Percentiles rank a stretch among this genome's conserved stretches.
These are phyloP conservation scores for Xylaria sp. DNA, from an alignment of 2,329 filamentous ascomycete species.

Conservation along the genomic window DNA sequence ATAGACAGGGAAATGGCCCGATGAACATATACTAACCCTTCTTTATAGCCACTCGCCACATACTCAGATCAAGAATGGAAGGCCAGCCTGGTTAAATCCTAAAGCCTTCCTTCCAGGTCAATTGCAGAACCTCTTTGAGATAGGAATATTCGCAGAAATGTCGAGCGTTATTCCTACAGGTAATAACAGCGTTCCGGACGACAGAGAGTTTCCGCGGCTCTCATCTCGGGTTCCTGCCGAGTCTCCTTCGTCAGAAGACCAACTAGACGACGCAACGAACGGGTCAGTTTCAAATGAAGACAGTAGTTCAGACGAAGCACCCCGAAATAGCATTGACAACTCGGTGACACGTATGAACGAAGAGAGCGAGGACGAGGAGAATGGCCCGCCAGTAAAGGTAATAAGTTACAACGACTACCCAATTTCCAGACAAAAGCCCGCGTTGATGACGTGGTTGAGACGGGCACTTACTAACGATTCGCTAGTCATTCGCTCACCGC, in stretches of 20 bases:
- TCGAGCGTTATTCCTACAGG: constrained; percentile 71
- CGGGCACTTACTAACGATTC: constrained; percentile 26
- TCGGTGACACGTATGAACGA: constrained; percentile 61
- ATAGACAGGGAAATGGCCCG: constrained; percentile 1
- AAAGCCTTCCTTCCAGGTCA: constrained; percentile 64
- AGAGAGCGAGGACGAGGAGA: constrained; percentile 62
- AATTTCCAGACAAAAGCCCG: not conserved
- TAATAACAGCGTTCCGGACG: constrained; percentile 67
- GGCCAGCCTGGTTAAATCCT: constrained; percentile 60
- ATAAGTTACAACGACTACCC: not conserved
- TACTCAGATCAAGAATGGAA: constrained; percentile 53
- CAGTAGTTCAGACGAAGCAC: constrained; percentile 58
- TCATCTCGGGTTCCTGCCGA: constrained; percentile 53
- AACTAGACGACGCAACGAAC: constrained; percentile 55
- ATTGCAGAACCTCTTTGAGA: constrained; percentile 76
- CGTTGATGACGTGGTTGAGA: not conserved
- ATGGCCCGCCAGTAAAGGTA: constrained; percentile 45
- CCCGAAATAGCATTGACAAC: constrained; percentile 38
- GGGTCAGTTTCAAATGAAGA: constrained; percentile 57
- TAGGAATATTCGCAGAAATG: constrained; percentile 68
- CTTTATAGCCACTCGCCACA: constrained; percentile 40
- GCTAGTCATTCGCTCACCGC: constrained; percentile 30
- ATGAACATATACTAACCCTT: constrained; percentile 31
- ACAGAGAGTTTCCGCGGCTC: constrained; percentile 61
- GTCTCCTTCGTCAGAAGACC: constrained; percentile 51